Conservation (phyloP, 176 grass and related monocot species). For the Chloris gayana region DNA sequence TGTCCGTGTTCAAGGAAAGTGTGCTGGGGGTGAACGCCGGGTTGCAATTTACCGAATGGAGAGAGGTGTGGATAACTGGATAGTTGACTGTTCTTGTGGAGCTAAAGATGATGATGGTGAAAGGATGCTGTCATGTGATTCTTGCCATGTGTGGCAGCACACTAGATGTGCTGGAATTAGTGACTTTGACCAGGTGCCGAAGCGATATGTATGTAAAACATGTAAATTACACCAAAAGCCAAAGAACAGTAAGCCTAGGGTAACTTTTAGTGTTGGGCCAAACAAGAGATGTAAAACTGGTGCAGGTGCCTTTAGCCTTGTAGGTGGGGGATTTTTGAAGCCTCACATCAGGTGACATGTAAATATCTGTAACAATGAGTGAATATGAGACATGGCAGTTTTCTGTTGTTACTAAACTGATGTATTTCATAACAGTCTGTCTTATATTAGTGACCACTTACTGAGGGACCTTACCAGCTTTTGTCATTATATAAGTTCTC, state of each 20-base stretch:
- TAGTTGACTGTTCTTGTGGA: constrained; percentile 70
- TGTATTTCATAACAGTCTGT: neutral
- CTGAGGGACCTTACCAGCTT: neutral
- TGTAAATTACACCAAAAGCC: constrained; percentile 49
- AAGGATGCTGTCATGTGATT: constrained; percentile 84
- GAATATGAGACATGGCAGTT: neutral
- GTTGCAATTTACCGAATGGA: constrained; percentile 66
- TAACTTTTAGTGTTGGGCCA: constrained; percentile 30
- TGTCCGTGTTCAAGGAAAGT: constrained; percentile 50
- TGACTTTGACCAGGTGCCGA: constrained; percentile 69
- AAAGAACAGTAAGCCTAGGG: constrained; percentile 15
- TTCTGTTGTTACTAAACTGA: neutral
- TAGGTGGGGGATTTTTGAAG: constrained; percentile 31
- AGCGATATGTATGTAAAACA: constrained; percentile 57
- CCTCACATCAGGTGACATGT: constrained; percentile 46
- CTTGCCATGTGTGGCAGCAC: constrained; percentile 77
- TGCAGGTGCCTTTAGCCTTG: constrained; percentile 29
- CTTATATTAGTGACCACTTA: neutral
- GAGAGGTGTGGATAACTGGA: constrained; percentile 71
- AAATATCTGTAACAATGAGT: constrained; percentile 16
- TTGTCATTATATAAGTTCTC: too few species aligned
- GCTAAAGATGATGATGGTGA: constrained; percentile 78
- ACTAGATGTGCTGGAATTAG: constrained; percentile 73
- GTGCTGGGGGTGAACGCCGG: constrained; percentile 24
- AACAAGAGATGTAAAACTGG: constrained; percentile 46